Conservation (phyloP, 2,329 filamentous ascomycete genomes). For the Dothidotthia symphoricarpi region DNA sequence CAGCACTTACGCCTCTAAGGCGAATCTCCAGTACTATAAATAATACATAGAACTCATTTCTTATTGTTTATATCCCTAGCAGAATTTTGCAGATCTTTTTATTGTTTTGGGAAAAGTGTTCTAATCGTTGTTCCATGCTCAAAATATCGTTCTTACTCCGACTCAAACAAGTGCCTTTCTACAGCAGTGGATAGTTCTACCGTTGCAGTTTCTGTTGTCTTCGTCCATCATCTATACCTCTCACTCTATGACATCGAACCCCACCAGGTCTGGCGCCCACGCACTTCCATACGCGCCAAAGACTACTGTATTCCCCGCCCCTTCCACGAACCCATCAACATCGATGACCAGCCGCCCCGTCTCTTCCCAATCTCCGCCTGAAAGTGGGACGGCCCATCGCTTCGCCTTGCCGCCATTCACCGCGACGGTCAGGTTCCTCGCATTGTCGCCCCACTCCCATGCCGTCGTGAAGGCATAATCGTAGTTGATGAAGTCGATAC, state of each 20-base stretch:
- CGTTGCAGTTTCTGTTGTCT: too few species aligned
- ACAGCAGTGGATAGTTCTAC: too few species aligned
- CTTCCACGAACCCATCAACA: constrained; percentile 26
- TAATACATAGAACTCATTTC: too few species aligned
- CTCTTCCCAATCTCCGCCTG: constrained; percentile 43
- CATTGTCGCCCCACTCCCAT: constrained; percentile 36
- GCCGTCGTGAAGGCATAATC: constrained; percentile 41
- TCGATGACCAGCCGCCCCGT: constrained; percentile 26
- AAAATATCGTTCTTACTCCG: too few species aligned
- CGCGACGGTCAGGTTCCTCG: constrained; percentile 38
- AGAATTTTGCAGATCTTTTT: too few species aligned
- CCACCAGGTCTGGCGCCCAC: constrained; percentile 31
- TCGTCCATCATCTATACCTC: too few species aligned
- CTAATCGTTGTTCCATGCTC: too few species aligned
- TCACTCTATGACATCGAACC: constrained; percentile 27
- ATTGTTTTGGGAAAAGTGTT: too few species aligned
- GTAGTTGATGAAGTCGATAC: constrained; percentile 45
- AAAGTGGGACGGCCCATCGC: constrained; percentile 42
- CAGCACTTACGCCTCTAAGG: too few species aligned
- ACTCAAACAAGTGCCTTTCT: too few species aligned
- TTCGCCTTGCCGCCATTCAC: constrained; percentile 41
- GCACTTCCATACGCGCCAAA: constrained; percentile 17
- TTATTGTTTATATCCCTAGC: too few species aligned
- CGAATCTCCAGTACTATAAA: too few species aligned
- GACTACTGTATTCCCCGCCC: constrained; percentile 22